Evolutionary conservation across 2,329 filamentous ascomycete genomes (phyloP), one percentile per base, ranked within the genome.

Genomic region (Xylariaceae sp.): DNA sequence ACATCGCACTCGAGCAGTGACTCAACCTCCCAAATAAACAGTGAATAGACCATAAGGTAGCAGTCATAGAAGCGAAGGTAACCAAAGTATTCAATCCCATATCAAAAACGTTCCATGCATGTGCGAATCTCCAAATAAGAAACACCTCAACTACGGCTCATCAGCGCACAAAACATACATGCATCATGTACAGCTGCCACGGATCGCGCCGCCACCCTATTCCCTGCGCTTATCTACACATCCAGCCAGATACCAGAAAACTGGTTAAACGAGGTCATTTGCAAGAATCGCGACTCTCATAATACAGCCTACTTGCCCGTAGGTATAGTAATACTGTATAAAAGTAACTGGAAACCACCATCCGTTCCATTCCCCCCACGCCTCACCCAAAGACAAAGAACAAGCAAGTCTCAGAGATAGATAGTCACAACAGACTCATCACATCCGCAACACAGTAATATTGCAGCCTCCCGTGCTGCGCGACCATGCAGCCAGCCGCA

Each of bases 401-500:
- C 15, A 3, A 29, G 21, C 26, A 26, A 26, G 26, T 26, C 26
- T 26, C 26, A 8, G 26, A 26, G 26, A 26, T 26, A 44, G 15
- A 34, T 43, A 29, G 19, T 15, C 32, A 9, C 39, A 13, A 18
- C 5, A 12, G 49, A 46, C 36, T 39, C 12, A 34, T 47, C 49
- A 36, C 34, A 47, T 47, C 30, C 26, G 42, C 37, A 47, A 37
- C 32, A 15, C 26, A 15, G 29, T 19, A 7, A 18, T 26, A 47
- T 30, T 34, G 16, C 29, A 29, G 40, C 22, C 16, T 18, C 34
- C 34, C n/a, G 51, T 54, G 42, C 51, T 47, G 43, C 42, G 34
- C 41, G 3, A 18, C 15, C 26, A 56, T 55, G 57, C 54, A 54
- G 48, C 40, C 40, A 47, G 34, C 54, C 57, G 49, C 42, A 36